Evolutionary conservation across 805 yeast species (phyloP).

Genomic region (Candida berthetii): DNA sequence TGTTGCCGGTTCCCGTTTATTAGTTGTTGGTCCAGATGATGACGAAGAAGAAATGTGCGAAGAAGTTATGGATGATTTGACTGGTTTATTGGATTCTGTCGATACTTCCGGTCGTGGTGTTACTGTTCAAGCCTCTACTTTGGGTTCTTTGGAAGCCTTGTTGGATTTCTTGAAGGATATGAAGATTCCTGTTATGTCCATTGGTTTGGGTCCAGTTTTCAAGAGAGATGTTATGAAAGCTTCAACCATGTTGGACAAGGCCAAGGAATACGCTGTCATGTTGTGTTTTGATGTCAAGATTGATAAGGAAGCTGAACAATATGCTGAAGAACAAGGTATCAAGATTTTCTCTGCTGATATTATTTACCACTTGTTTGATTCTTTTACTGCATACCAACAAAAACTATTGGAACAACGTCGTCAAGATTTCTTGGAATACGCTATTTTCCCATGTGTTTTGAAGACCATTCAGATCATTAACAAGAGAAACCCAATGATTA

Average conservation of each 20-base stretch:
- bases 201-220: slow-evolving; percentile 96
- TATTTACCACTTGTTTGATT: slow-evolving; percentile 94
- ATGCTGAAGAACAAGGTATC: slow-evolving; percentile 89
- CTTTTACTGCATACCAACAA: slow-evolving; percentile 87
- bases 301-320: slow-evolving; percentile 98
- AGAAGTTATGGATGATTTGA: slow-evolving; percentile 97
- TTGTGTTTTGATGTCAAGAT: slow-evolving; percentile 95
- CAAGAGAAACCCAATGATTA: slow-evolving; percentile 98
- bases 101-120: slow-evolving; percentile 97
- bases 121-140: slow-evolving; percentile 95
- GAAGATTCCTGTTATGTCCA: slow-evolving; percentile 99
- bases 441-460: slow-evolving; percentile 92
- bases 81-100: slow-evolving; percentile 90
- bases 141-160: slow-evolving; percentile 96
- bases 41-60: slow-evolving; percentile 97
- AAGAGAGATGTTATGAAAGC: slow-evolving; percentile 99
- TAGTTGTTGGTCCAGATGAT: slow-evolving; percentile 94
- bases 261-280: slow-evolving; percentile 96
- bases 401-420: slow-evolving; percentile 86
- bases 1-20: slow-evolving; percentile 94
- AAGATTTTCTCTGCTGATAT: slow-evolving; percentile 93
- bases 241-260: slow-evolving; percentile 92
- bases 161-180: slow-evolving; percentile 94
- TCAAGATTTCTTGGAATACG: slow-evolving; percentile 79
- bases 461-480: slow-evolving; percentile 94